Evolutionary conservation across 2,329 filamentous ascomycete genomes (phyloP).

Genomic region (Clarireedia monteithiana): DNA sequence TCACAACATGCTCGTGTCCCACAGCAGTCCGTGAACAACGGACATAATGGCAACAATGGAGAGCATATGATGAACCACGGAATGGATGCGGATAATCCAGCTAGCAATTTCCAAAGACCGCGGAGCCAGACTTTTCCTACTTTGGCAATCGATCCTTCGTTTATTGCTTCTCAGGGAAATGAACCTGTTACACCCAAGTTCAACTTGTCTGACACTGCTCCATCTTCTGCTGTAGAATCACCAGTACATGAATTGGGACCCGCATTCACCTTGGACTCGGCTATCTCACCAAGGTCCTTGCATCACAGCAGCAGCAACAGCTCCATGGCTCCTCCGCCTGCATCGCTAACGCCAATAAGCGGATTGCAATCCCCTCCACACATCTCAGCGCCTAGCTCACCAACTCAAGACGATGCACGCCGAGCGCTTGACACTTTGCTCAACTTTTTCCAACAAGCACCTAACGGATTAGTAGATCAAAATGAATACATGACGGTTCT

Average conservation of each 20-base stretch:
- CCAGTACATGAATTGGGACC: conserved; percentile 39
- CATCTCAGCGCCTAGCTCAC: conserved; percentile 51
- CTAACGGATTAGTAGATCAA: conserved; percentile 61
- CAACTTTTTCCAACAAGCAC: conserved; percentile 66
- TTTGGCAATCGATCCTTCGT: conserved; percentile 50
- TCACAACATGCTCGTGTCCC: conserved; percentile 42
- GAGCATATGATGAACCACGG: neutral
- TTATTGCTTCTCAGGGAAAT: conserved; percentile 42
- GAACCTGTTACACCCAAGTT: conserved; percentile 49
- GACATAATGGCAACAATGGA: neutral
- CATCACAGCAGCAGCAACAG: conserved; percentile 45
- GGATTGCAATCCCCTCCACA: conserved; percentile 37
- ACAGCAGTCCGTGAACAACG: conserved; percentile 18
- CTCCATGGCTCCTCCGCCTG: conserved; percentile 37
- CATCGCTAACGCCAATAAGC: conserved; percentile 30
- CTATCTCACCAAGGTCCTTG: conserved; percentile 37
- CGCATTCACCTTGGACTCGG: conserved; percentile 29
- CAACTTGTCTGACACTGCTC: conserved; percentile 29
- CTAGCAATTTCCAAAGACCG: conserved; percentile 56
- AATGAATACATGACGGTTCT: conserved; percentile 71
- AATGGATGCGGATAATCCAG: conserved; percentile 12
- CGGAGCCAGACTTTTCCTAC: conserved; percentile 82
- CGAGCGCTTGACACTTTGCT: conserved; percentile 75
- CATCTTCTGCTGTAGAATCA: conserved; percentile 40
- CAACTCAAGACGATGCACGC: conserved; percentile 78